phyloP scores from a whole-genome alignment of 2,329 filamentous ascomycete genomes.

The Didymella pomorum region DNA sequence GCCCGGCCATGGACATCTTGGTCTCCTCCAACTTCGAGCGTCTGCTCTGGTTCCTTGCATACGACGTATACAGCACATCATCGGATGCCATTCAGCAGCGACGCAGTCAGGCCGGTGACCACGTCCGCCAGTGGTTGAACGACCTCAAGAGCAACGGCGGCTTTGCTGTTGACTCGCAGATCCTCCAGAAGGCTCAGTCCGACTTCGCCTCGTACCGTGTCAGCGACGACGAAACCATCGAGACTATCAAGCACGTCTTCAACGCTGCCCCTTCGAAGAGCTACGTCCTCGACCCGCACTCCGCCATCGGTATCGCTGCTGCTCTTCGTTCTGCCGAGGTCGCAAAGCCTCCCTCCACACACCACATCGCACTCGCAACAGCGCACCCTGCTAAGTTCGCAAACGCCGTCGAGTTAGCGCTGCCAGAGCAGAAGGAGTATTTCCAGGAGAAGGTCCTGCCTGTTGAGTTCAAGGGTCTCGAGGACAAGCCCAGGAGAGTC shows the following conservation, averaged over 20 bases:
- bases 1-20: constrained; percentile 96
- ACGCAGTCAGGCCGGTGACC: constrained; percentile 68
- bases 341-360: constrained; percentile 56
- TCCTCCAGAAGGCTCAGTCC: constrained; percentile 73
- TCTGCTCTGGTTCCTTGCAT: constrained; percentile 90
- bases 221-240: constrained; percentile 61
- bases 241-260: constrained; percentile 58
- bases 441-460: constrained; percentile 82
- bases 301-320: constrained; percentile 84
- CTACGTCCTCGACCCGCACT: constrained; percentile 93
- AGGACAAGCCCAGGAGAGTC: constrained; percentile 77
- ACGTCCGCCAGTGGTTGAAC: constrained; percentile 79
- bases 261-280: constrained; percentile 56
- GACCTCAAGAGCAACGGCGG: constrained; percentile 82
- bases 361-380: constrained; percentile 87
- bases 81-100: constrained; percentile 53
- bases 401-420: constrained; percentile 80
- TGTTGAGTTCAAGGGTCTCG: constrained; percentile 79
- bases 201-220: constrained; percentile 84
- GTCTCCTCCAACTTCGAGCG: constrained; percentile 97
- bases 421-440: constrained; percentile 75
- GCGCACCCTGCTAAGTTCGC: constrained; percentile 97
- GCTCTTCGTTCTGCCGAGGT: constrained; percentile 72
- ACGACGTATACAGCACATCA: constrained; percentile 56
- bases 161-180: constrained; percentile 79